These are phyloP conservation scores for Pyrenula massariospora DNA, from an alignment of 495 filamentous ascomycete genomes.

Conservation along the genomic window DNA sequence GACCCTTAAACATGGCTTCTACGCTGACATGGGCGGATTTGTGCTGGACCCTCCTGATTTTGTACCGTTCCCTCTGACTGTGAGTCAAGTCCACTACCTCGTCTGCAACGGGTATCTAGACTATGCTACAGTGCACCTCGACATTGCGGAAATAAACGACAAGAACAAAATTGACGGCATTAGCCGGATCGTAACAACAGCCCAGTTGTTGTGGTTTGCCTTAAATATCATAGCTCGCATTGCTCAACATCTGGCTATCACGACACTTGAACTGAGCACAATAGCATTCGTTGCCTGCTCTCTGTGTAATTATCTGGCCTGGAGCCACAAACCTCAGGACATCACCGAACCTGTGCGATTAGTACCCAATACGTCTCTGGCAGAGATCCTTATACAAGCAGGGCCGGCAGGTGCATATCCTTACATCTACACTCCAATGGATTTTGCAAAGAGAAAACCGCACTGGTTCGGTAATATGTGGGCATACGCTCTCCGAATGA, in stretches of 20 bases:
- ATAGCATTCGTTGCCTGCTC: background rate
- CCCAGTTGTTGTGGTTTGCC: slow-evolving; percentile 24
- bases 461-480: too few relatives aligned
- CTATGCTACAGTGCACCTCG: slow-evolving; percentile 14
- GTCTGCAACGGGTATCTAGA: slow-evolving; percentile 6
- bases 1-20: slow-evolving; percentile 27
- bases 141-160: slow-evolving; percentile 19
- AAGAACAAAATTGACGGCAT: slow-evolving; percentile 27
- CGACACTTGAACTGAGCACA: slow-evolving; percentile 14
- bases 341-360: slow-evolving; percentile 10
- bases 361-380: background rate
- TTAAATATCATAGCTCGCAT: slow-evolving; percentile 15
- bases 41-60: slow-evolving; percentile 8
- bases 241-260: slow-evolving; percentile 15
- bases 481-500: background rate
- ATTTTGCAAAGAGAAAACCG: background rate
- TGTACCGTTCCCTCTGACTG: slow-evolving; percentile 5
- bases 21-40: slow-evolving; percentile 29
- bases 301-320: slow-evolving; percentile 29
- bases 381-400: background rate
- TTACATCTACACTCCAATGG: background rate
- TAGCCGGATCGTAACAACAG: slow-evolving; percentile 13
- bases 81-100: slow-evolving; percentile 5
- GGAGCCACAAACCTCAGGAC: slow-evolving; percentile 30
- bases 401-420: background rate